Evolutionary conservation across 2,329 filamentous ascomycete genomes (phyloP).

Genomic region (Verticillium klebahnii): DNA sequence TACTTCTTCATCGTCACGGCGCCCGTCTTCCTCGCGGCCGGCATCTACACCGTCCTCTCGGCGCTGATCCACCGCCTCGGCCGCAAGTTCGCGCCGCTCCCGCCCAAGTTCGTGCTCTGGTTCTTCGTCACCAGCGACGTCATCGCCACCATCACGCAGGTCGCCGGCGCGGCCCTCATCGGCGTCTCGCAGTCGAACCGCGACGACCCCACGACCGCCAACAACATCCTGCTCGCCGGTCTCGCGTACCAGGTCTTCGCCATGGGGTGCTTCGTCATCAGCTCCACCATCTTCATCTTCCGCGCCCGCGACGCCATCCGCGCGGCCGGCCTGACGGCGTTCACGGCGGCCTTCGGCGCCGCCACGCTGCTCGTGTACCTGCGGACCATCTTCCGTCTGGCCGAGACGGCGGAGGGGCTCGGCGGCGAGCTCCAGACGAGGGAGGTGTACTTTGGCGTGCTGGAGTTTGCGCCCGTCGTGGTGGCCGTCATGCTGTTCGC

Average conservation of each 20-base stretch:
- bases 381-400: conserved; percentile 48
- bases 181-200: conserved; percentile 42
- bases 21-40: conserved; percentile 52
- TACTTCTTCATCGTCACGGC: conserved; percentile 60
- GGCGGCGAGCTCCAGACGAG: conserved; percentile 38
- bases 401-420: conserved; percentile 47
- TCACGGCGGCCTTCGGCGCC: conserved; percentile 34
- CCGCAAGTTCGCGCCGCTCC: conserved; percentile 35
- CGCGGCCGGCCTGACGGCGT: conserved; percentile 26
- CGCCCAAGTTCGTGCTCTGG: conserved; percentile 42
- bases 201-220: conserved; percentile 43
- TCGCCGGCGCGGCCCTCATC: conserved; percentile 49
- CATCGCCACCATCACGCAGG: conserved; percentile 47
- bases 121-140: conserved; percentile 52
- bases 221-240: conserved; percentile 51
- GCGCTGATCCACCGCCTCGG: conserved; percentile 42
- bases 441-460: conserved; percentile 47
- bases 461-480: conserved; percentile 52
- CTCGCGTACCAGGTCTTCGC: conserved; percentile 50
- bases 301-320: conserved; percentile 25
- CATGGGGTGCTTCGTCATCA: conserved; percentile 42
- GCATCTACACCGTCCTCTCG: conserved; percentile 50
- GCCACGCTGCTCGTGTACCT: conserved; percentile 46
- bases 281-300: conserved; percentile 35
- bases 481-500: conserved; percentile 41